Percentiles rank a stretch among this genome's conserved stretches.
phyloP scores from a whole-genome alignment of 331 rosid species.

The Pyrus hybrid region DNA sequence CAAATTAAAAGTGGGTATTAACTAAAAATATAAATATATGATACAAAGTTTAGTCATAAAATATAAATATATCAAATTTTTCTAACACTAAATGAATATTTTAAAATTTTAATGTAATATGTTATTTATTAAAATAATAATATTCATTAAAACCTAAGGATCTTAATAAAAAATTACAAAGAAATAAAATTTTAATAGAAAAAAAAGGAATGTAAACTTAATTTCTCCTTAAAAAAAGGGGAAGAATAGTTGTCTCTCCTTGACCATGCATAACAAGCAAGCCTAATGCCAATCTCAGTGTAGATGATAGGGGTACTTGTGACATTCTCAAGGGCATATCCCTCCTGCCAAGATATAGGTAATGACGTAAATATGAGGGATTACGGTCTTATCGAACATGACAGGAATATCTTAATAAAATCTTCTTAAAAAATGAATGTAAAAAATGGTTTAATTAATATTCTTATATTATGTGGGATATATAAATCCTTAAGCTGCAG shows the following conservation, averaged over 20 bases:
- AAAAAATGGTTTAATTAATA: neutral
- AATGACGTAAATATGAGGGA: conserved; percentile 34
- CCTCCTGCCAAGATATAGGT: conserved; percentile 14
- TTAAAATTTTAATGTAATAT: too few relatives aligned
- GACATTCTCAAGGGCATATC: conserved; percentile 13
- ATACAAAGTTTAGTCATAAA: too few relatives aligned
- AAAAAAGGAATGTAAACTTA: too few relatives aligned
- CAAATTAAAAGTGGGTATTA: too few relatives aligned
- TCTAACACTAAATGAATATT: too few relatives aligned
- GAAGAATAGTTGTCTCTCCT: neutral
- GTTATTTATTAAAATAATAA: too few relatives aligned
- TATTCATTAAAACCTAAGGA: too few relatives aligned
- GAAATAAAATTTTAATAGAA: too few relatives aligned
- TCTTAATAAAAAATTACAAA: too few relatives aligned
- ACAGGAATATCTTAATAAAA: conserved; percentile 44
- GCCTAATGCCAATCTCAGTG: neutral
- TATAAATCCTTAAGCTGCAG: neutral
- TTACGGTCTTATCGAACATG: conserved; percentile 70
- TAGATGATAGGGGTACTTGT: neutral
- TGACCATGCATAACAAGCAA: neutral
- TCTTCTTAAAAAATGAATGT: neutral
- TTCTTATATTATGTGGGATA: neutral
- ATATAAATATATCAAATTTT: too few relatives aligned
- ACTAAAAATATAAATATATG: too few relatives aligned
- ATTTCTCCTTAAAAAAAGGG: too few relatives aligned